phyloP scores from a whole-genome alignment of 257 asterid genomes.

The Solanum dulcamara region DNA sequence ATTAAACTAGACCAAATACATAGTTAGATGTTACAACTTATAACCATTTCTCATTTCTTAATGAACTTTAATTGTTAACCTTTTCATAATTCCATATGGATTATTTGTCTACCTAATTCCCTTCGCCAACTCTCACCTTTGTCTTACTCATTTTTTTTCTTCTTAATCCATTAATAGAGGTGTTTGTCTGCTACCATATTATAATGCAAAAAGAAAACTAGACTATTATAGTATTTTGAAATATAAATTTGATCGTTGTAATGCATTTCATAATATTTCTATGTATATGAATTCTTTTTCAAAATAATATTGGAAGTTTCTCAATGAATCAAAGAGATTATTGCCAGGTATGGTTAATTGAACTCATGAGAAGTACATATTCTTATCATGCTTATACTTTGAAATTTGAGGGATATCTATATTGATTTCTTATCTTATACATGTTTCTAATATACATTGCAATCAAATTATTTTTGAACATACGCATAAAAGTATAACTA shows the following conservation, averaged over 20 bases:
- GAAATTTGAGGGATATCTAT: no score
- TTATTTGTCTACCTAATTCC: not conserved
- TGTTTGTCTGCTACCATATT: not conserved
- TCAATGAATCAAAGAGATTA: not conserved
- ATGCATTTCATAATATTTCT: not conserved
- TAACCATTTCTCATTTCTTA: no score
- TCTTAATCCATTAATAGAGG: not conserved
- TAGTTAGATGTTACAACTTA: no score
- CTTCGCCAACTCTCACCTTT: not conserved
- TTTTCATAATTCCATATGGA: not conserved
- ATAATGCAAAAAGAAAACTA: not conserved
- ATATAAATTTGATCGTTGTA: not conserved
- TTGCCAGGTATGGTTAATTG: not conserved
- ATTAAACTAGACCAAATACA: no score
- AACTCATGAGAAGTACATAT: no score
- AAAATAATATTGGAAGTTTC: not conserved
- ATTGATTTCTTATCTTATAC: no score
- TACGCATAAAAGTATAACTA: no score
- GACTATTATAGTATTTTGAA: not conserved
- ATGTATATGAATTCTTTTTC: not conserved
- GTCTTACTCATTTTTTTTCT: not conserved
- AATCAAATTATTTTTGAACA: no score
- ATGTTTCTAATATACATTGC: no score
- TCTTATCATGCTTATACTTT: no score
- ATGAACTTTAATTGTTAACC: not conserved